These are phyloP conservation scores for Malus fusca DNA, from an alignment of 306 rosid species.

Conservation along the genomic window DNA sequence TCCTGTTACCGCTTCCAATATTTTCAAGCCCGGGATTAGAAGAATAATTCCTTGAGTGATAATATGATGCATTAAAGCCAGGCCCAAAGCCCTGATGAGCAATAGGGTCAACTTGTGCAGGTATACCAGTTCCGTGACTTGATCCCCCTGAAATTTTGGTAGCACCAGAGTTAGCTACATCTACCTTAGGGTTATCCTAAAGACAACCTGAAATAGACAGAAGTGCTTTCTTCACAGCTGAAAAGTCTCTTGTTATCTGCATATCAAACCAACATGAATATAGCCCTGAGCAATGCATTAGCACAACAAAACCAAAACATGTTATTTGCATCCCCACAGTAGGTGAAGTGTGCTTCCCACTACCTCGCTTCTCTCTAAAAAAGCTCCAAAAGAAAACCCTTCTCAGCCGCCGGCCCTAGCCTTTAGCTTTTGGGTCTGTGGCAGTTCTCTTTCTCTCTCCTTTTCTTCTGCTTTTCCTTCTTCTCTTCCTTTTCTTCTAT, in stretches of 20 bases:
- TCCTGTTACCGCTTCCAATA: slow-evolving; percentile 43
- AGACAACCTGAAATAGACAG: slow-evolving; percentile 58
- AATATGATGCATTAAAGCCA: slow-evolving; percentile 37
- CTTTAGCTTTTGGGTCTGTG: no score
- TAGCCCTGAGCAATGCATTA: slow-evolving; percentile 1
- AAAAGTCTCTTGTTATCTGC: slow-evolving; percentile 65
- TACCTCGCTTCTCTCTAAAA: no score
- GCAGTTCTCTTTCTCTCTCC: no score
- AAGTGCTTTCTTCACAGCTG: slow-evolving; percentile 72
- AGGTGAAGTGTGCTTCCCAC: neutral
- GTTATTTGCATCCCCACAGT: neutral
- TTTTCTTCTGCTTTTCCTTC: no score
- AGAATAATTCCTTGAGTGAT: slow-evolving; percentile 51
- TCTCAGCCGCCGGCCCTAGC: no score
- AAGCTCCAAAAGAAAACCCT: no score
- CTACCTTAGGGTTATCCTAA: slow-evolving; percentile 41
- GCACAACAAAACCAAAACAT: neutral
- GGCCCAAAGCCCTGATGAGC: slow-evolving; percentile 38
- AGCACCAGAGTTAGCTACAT: slow-evolving; percentile 34
- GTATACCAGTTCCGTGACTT: slow-evolving; percentile 26
- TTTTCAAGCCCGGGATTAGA: slow-evolving; percentile 51
- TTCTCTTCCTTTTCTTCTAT: no score
- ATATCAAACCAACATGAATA: slow-evolving; percentile 15
- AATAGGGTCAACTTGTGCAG: slow-evolving; percentile 41
- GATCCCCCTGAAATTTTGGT: slow-evolving; percentile 34